Conservation (phyloP, 1,284 basidiomycete species). For the Pisolithus thermaeus region DNA sequence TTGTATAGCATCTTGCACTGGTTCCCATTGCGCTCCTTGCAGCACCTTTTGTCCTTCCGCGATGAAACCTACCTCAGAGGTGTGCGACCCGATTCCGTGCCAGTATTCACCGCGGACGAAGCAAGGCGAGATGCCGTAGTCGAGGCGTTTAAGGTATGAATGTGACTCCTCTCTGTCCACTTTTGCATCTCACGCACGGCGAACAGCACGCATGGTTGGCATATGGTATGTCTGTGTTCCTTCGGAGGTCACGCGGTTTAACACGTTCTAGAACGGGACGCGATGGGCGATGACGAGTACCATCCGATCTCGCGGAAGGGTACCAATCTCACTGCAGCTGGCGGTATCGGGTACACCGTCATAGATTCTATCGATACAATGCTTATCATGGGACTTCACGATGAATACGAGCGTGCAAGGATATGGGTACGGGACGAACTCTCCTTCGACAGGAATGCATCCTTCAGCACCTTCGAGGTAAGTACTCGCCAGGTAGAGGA, state of each 20-base stretch:
- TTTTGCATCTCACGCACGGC: constrained; percentile 10
- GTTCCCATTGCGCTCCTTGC: constrained; percentile 2
- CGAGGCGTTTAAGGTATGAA: constrained; percentile 68
- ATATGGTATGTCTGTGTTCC: constrained; percentile 49
- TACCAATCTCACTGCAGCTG: constrained; percentile 65
- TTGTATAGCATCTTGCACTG: too few relatives aligned
- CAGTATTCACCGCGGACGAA: constrained; percentile 45
- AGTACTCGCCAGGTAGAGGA: constrained; percentile 17
- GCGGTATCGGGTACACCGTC: constrained; percentile 83
- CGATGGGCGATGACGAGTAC: constrained; percentile 87
- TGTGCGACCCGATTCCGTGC: constrained; percentile 14
- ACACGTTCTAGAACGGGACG: constrained; percentile 62
- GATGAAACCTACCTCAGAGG: constrained; percentile 14
- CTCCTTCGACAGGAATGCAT: constrained; percentile 73
- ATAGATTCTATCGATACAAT: constrained; percentile 84
- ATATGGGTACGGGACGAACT: constrained; percentile 73
- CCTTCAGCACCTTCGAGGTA: constrained; percentile 92
- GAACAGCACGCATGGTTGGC: constrained; percentile 72
- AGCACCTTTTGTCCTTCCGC: not conserved
- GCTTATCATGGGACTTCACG: constrained; percentile 76
- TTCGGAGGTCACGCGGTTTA: constrained; percentile 17
- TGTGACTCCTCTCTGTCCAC: constrained; percentile 7
- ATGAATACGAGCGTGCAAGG: constrained; percentile 75
- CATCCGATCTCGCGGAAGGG: constrained; percentile 77
- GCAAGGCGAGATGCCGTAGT: constrained; percentile 64